Base-by-base conservation (phyloP, 2,329 filamentous ascomycete species). In the Aspergillus terreus region DNA sequence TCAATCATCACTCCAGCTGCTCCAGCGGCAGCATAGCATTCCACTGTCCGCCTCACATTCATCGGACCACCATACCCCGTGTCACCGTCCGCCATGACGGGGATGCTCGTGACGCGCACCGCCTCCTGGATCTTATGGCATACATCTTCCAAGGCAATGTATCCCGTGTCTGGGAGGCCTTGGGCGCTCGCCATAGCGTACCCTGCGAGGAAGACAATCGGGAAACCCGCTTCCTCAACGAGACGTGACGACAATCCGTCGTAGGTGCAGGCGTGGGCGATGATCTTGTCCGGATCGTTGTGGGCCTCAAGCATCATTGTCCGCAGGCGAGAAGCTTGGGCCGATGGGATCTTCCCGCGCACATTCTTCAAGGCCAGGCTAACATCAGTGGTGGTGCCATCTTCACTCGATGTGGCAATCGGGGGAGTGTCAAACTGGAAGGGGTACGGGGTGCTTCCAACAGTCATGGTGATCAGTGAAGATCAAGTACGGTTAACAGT, bases 21-120 rank as follows among this genome's bases (percentile, higher is more conserved):
- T 0, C 67, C 74, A 1, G 75, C 75, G 4, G 62, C 55, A 0
- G 75, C 75, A 55, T 71, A 78, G 6, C 64, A 65, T 54, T 77
- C 68, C 2, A 78, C 76, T 0, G 76, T 77, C n/a, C 75, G 57
- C 40, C 67, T 68, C 1, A 78, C 75, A 44, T 77, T 78, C 72
- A 76, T 73, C 3, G 76, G 72, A 41, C 72, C 70, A 4, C 76
- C 76, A 49, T 78, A 78, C 2, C 76, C 76, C 0, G 76, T 78
- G 52, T 78, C 75, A 0, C 74, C 76, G 55, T 78, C 76, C 0
- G 67, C 75, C 55, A 78, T 64, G 19, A 79, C 59, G 0, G 76
- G 77, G 0, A 78, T 51, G 1, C 47, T 68, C 0, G 70, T 68
- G 38, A 69, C 68, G 1, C 74, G 65, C 2, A 64, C 62, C 0